Base-by-base conservation (phyloP, 371 early-diverging fungal genomes). In the Phascolomyces articulosus region DNA sequence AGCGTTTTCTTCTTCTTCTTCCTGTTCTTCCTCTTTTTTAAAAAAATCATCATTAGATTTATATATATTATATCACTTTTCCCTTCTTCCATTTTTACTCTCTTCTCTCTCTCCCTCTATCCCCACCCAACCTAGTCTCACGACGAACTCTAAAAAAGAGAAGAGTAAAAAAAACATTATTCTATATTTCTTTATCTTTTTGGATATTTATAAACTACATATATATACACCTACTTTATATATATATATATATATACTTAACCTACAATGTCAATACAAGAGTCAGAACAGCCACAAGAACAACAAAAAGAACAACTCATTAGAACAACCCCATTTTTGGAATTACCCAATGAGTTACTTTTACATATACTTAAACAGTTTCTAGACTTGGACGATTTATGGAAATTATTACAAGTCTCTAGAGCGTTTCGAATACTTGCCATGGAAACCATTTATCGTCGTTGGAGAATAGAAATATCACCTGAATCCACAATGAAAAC, bases 401-500 rank as follows among this genome's bases (percentile, higher is more conserved):
- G 80, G 80, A 40, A 55, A 54, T 49, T 80, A 57, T 56, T 68
- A 55, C 75, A 75, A 29, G 74, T 77, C 20, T 75, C 62, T 10
- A 63, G 68, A 21, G 55, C 66, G 18, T 28, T 77, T 23, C 73
- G 80, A 2, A 56, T 59, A 28, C 65, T 80, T 57, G 68, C 80
- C 11, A 60, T 71, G 20, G 70, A 71, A 13, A 72, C 73, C 1
- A 80, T 80, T 55, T 61, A 66, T 4, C 71, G 61, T 38, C 62
- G 64, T 7, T 80, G 80, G 80, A 75, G 72, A 55, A 75, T 80
- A n/a, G 78, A 80, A 31, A 51, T 70, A 20, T 58, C 54, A 40
- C 62, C 69, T 31, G 72, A 68, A 34, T 69, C 60, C 2, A 64
- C 56, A 16, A 77, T 80, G 72, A 77, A 75, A 49, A 51, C 77